phyloP scores from a whole-genome alignment of 2,329 filamentous ascomycete genomes.

The Helicocarpus griseus region DNA sequence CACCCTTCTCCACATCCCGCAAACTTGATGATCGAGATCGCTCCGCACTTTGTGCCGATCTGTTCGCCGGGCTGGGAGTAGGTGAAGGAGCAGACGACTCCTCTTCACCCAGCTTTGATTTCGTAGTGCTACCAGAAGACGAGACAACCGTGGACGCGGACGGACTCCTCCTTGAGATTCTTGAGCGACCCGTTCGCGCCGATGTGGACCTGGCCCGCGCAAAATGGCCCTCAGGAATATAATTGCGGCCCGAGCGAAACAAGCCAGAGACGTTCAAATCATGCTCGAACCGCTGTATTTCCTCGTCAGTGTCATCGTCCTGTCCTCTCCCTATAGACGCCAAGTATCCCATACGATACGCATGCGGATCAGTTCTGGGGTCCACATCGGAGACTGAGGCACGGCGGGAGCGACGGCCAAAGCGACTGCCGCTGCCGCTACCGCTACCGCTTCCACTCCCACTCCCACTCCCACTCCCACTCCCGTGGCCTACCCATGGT shows the following conservation, averaged over 20 bases:
- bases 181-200: background rate
- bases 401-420: no score
- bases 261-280: conserved; percentile 4
- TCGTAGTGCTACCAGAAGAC: background rate
- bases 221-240: background rate
- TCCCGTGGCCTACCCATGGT: background rate
- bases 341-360: background rate
- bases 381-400: background rate
- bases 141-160: no score
- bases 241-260: background rate
- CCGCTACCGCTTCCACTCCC: no score
- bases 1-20: background rate
- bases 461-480: no score
- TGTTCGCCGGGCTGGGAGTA: background rate
- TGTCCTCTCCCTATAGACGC: background rate
- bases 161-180: background rate
- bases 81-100: background rate
- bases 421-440: no score
- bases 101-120: background rate
- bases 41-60: background rate
- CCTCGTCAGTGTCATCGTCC: conserved; percentile 2
- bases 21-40: background rate
- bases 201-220: background rate
- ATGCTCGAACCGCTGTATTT: conserved; percentile 8
- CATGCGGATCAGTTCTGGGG: background rate